Evolutionary conservation across 2,329 filamentous ascomycete genomes (phyloP), one percentile per base, ranked within the genome.

Genomic region (Pseudogymnoascus sp.): DNA sequence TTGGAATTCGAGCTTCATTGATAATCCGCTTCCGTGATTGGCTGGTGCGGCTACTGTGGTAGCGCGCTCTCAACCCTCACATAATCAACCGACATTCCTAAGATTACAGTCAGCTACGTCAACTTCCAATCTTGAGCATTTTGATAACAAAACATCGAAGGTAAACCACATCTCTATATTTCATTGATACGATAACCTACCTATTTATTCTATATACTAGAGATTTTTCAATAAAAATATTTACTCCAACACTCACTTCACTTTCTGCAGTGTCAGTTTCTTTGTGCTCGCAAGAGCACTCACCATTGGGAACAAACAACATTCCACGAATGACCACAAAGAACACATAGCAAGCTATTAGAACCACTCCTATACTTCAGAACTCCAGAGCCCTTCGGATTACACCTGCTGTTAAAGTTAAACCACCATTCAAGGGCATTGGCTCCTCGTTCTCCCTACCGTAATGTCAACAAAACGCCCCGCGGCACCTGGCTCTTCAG

Each of bases 401-500:
- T 33, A 15, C 15, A 56, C 10, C 29, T 33, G 7, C 15, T 56
- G 10, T 15, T 56, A 19, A 29, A 7, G 29, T 33, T 33, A 15
- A 21, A 33, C n/a, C n/a, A 56, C n/a, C 21, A 4, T 56, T 33
- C 17, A 33, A 33, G 6, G 10, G n/a, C 50, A 33, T 33, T 21
- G n/a, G 7, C 11, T 53, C 44, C 23, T 31, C 26, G n/a, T 56
- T 33, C 23, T 26, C 59, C 31, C 26, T 17, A 19, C 33, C 61
- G 68, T 56, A 15, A 74, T 73, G 71, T 71, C 68, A 35, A 69
- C 64, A 17, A 73, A 74, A 67, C 69, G 73, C 17, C 60, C 82
- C 67, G 87, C 85, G 0, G 84, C 11, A 76, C 82, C 21, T 74
- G 79, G 66, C 79, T 60, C 82, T 62, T 75, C 78, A 38, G 78